Conservation (phyloP, 352 stramenopile genomes). For the Globisporangium canariense region DNA sequence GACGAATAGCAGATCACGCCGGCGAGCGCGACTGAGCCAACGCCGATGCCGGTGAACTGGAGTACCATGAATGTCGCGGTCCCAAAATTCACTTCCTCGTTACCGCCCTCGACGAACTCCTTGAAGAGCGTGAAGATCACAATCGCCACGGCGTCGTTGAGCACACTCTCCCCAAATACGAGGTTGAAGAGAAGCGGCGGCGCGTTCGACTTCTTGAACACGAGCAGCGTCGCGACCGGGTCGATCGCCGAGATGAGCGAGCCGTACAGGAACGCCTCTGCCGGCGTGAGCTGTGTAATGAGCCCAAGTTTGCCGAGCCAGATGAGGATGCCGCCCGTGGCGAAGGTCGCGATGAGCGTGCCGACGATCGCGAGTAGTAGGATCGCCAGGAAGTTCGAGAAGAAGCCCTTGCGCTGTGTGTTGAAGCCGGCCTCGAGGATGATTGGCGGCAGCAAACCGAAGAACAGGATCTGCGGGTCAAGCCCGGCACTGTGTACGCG, state of each 20-base stretch:
- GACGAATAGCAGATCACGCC: slow-evolving; percentile 45
- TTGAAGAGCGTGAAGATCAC: slow-evolving; percentile 70
- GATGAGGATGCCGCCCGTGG: slow-evolving; percentile 39
- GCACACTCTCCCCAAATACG: slow-evolving; percentile 83
- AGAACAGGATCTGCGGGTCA: slow-evolving; percentile 53
- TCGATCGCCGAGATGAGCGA: slow-evolving; percentile 81
- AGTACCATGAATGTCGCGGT: slow-evolving; percentile 26
- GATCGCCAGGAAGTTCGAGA: slow-evolving; percentile 43
- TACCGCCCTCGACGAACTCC: slow-evolving; percentile 42
- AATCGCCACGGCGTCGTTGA: slow-evolving; percentile 68
- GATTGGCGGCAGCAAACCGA: slow-evolving; percentile 56
- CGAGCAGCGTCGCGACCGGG: slow-evolving; percentile 74
- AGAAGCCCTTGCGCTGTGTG: slow-evolving; percentile 60
- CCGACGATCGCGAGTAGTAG: slow-evolving; percentile 40
- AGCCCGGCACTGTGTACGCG: slow-evolving; percentile 31
- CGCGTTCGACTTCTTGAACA: slow-evolving; percentile 61
- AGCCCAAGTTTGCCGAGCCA: slow-evolving; percentile 33
- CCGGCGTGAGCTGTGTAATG: slow-evolving; percentile 42
- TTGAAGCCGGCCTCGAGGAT: slow-evolving; percentile 66
- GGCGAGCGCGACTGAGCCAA: slow-evolving; percentile 48
- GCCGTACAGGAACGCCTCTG: slow-evolving; percentile 74
- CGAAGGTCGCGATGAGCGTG: slow-evolving; percentile 51
- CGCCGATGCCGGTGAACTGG: slow-evolving; percentile 34
- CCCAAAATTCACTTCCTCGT: slow-evolving; percentile 26
- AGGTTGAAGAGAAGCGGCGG: slow-evolving; percentile 79